Percentiles rank a stretch among this genome's conserved stretches.
phyloP scores from a whole-genome alignment of 345 rosid genomes.

The Salix koriyanagi region DNA sequence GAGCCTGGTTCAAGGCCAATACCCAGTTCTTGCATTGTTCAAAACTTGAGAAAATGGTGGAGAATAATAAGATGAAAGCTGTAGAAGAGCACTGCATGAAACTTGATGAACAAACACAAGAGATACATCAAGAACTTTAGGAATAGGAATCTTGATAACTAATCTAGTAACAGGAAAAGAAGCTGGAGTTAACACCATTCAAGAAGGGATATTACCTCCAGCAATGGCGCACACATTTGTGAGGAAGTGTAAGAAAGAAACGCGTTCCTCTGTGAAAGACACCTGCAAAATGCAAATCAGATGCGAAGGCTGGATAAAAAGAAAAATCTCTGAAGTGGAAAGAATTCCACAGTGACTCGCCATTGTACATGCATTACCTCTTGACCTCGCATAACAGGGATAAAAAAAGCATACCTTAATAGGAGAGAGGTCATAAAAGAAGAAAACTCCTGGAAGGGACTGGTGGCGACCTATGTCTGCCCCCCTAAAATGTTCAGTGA shows the following conservation, averaged over 20 bases:
- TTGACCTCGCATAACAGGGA: not conserved
- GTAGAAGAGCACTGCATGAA: too few species aligned
- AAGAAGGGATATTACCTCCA: too few species aligned
- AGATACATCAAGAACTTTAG: too few species aligned
- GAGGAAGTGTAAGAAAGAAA: constrained; percentile 29
- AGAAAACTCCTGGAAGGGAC: constrained; percentile 83
- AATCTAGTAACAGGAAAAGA: too few species aligned
- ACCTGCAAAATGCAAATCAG: constrained; percentile 48
- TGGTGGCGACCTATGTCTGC: constrained; percentile 61
- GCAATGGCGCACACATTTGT: too few species aligned
- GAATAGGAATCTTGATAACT: too few species aligned
- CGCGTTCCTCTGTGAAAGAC: constrained; percentile 71
- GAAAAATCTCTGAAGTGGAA: not conserved
- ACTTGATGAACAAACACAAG: too few species aligned
- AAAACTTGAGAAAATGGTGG: too few species aligned
- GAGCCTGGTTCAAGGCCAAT: too few species aligned
- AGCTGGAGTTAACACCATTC: too few species aligned
- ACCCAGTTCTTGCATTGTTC: too few species aligned
- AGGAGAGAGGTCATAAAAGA: constrained; percentile 97
- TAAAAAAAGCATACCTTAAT: constrained; percentile 58
- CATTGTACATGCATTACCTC: not conserved
- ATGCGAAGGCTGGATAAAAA: not conserved
- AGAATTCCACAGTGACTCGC: not conserved
- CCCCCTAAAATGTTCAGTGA: constrained; percentile 77
- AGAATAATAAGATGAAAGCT: too few species aligned